Base-by-base conservation (phyloP, 495 filamentous ascomycete genomes). In the Annulohypoxylon maeteangense region DNA sequence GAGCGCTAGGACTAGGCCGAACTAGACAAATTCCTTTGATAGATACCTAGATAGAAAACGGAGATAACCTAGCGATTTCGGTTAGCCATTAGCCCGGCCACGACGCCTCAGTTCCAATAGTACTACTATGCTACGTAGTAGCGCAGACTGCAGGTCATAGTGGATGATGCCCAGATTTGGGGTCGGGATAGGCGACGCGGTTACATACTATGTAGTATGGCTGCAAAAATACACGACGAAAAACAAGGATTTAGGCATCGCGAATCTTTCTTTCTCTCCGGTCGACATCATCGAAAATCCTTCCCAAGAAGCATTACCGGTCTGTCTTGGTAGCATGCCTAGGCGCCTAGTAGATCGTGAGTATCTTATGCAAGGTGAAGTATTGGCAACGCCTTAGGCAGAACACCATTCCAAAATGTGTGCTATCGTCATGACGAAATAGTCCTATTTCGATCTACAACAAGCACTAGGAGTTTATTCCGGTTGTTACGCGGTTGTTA, bases 71-170 rank as follows among this genome's bases (percentile, higher is more conserved):
- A 67, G 70, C 70, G 64, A 68, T 60, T 60, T 60, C 64, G 69
- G 69, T 64, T 67, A 54, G 64, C 53, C 29, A 40, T 67, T 72
- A 68, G 59, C 64, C 59, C 42, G 69, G 60, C 62, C 40, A 47
- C 34, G 54, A 62, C 64, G 69, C 44, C 64, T 72, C 70, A 72
- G 47, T 68, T 55, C 55, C 34, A 51, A 64, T 61, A 65, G 36
- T 65, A 62, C 56, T 40, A 48, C 45, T 25, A 18, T 71, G 18
- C 54, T 72, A 72, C 60, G 64, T 68, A 65, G 70, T 69, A 65
- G 57, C 57, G 65, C 62, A 67, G 64, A 65, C 65, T 72, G 70
- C 61, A 72, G 70, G 65, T 50, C 48, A 62, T 73, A 47, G 47
- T 68, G 54, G 54, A 7, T 40, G 61, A 68, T 51, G 65, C 70